Conservation (phyloP, 768 basidiomycete species). For the Mycena alexandri region DNA sequence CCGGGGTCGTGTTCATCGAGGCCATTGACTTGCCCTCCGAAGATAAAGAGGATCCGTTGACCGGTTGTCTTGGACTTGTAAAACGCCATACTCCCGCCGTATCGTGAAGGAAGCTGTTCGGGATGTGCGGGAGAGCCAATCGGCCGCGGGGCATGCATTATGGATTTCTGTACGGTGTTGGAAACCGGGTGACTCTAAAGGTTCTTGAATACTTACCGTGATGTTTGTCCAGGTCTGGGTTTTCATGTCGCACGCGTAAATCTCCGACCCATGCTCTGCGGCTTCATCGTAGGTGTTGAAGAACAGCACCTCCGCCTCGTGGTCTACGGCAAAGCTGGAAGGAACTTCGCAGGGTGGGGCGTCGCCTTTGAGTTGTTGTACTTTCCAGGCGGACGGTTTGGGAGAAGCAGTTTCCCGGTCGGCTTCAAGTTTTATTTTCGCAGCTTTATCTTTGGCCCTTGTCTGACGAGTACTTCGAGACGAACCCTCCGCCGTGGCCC, state of each 20-base stretch:
- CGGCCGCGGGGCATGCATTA: no score
- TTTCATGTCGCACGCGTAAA: slow-evolving; percentile 10
- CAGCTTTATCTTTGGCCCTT: no score
- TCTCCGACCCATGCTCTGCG: neutral
- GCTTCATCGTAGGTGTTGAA: slow-evolving; percentile 26
- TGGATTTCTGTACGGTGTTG: no score
- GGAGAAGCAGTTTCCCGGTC: no score
- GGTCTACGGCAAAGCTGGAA: slow-evolving; percentile 6
- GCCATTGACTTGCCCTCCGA: neutral
- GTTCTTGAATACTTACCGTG: neutral
- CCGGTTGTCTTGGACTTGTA: neutral
- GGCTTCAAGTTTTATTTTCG: no score
- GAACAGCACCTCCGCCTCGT: neutral
- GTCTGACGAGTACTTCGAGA: no score
- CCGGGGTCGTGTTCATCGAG: neutral
- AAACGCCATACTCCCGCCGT: neutral
- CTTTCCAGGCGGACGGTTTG: neutral
- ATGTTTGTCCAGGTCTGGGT: slow-evolving; percentile 21
- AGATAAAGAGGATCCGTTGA: neutral
- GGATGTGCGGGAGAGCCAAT: neutral
- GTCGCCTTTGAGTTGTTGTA: slow-evolving; percentile 9
- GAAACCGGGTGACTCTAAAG: no score
- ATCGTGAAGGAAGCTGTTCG: neutral
- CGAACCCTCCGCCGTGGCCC: no score
- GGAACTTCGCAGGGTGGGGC: slow-evolving; percentile 6